A percentile compares a stretch with the other conserved stretches of the same genome.
These are phyloP conservation scores for Ganoderma sp. DNA, from an alignment of 1,284 basidiomycete genomes.

Conservation along the genomic window DNA sequence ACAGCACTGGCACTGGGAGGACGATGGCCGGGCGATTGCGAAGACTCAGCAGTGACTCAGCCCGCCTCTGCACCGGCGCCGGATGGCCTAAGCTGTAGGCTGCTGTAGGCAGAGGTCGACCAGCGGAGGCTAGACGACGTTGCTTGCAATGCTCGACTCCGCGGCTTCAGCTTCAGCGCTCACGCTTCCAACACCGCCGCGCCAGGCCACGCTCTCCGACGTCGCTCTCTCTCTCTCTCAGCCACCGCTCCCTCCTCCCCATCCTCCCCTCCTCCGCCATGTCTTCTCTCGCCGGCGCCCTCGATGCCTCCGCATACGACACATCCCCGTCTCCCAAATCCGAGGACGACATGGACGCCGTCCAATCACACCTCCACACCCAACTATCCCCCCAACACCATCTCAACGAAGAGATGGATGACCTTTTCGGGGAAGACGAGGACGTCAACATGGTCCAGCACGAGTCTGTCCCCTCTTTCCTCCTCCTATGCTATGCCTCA, in stretches of 20 bases:
- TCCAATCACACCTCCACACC: conserved; percentile 27
- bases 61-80: too few species aligned
- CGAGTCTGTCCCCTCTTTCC: conserved; percentile 32
- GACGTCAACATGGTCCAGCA: conserved; percentile 58
- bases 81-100: too few species aligned
- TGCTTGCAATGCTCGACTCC: too few species aligned
- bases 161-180: too few species aligned
- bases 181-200: too few species aligned
- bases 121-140: too few species aligned
- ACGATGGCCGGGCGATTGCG: too few species aligned
- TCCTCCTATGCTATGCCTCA: conserved; percentile 3
- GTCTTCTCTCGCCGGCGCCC: conserved; percentile 51
- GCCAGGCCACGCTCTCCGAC: too few species aligned
- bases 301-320: conserved; percentile 29
- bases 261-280: conserved; percentile 29
- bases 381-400: conserved; percentile 15
- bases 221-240: background rate
- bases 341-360: conserved; percentile 23
- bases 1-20: too few species aligned
- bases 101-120: too few species aligned
- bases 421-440: conserved; percentile 79
- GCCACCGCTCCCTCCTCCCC: background rate
- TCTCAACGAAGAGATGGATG: conserved; percentile 71
- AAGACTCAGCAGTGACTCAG: too few species aligned
- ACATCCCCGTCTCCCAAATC: conserved; percentile 22